A percentile compares a stretch with the other conserved stretches of the same genome.
phyloP scores from a whole-genome alignment of 441 rosid genomes.

The Mallotus repandus region DNA sequence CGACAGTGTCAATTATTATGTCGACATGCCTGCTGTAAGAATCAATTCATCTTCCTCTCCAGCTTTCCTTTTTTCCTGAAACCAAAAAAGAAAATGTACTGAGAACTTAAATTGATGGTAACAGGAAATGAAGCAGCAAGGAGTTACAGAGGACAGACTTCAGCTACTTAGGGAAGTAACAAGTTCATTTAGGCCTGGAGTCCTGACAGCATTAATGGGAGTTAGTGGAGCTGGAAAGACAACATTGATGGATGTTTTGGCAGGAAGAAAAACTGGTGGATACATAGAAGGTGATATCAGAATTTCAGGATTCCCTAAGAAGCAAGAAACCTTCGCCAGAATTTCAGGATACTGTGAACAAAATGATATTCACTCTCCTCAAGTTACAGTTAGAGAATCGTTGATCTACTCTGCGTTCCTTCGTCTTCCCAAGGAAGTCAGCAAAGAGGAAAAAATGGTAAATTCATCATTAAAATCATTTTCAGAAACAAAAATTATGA shows the following conservation, averaged over 20 bases:
- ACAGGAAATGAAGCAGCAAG: conserved; percentile 87
- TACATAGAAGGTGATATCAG: conserved; percentile 73
- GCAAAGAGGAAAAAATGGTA: conserved; percentile 60
- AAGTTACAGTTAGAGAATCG: conserved; percentile 61
- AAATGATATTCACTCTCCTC: conserved; percentile 44
- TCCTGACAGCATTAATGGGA: conserved; percentile 91
- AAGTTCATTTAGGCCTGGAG: conserved; percentile 84
- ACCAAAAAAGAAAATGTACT: not conserved
- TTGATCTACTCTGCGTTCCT: conserved; percentile 58
- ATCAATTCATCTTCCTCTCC: not conserved
- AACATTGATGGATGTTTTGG: conserved; percentile 91
- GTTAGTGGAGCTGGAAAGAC: conserved; percentile 98
- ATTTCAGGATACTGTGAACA: conserved; percentile 45
- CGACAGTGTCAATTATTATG: conserved; percentile 63
- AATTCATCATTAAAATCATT: not conserved
- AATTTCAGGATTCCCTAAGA: conserved; percentile 76
- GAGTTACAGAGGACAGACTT: conserved; percentile 58
- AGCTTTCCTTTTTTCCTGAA: not conserved
- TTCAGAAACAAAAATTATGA: not conserved
- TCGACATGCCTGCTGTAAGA: conserved; percentile 85
- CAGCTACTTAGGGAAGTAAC: conserved; percentile 70
- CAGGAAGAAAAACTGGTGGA: conserved; percentile 89
- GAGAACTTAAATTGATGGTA: not conserved
- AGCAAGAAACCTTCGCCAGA: conserved; percentile 45
- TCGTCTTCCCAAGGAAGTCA: conserved; percentile 34